These are phyloP conservation scores for Boletus pseudopeckii DNA, from an alignment of 768 basidiomycete species.

Conservation along the genomic window DNA sequence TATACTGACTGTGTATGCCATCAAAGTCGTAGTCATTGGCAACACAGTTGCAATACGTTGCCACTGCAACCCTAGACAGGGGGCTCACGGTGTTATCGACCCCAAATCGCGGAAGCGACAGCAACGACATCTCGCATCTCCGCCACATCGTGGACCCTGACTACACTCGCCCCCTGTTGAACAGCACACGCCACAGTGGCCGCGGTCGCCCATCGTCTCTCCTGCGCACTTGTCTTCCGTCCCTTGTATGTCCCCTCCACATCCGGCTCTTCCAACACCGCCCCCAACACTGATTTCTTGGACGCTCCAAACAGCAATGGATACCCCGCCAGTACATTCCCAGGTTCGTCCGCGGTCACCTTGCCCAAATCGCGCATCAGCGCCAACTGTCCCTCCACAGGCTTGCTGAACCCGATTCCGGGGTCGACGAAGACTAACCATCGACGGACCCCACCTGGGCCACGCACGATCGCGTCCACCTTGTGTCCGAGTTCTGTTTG, in stretches of 20 bases:
- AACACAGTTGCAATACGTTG: background rate
- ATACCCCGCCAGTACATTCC: constrained; percentile 56
- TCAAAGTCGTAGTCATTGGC: background rate
- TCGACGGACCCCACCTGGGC: constrained; percentile 67
- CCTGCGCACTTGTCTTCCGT: constrained; percentile 54
- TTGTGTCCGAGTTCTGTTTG: constrained; percentile 67
- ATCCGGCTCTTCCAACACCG: constrained; percentile 50
- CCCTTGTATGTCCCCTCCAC: constrained; percentile 39
- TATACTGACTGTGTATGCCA: background rate
- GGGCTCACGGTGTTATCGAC: background rate
- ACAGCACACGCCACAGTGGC: constrained; percentile 71
- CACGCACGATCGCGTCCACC: constrained; percentile 61
- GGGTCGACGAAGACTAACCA: constrained; percentile 93
- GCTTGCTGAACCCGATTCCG: constrained; percentile 90
- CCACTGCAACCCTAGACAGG: background rate
- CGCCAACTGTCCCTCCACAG: constrained; percentile 64
- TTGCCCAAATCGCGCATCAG: constrained; percentile 52
- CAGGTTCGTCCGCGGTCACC: constrained; percentile 42
- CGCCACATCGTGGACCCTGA: constrained; percentile 8
- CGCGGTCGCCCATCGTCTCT: constrained; percentile 78
- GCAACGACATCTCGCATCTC: constrained; percentile 72
- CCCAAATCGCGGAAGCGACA: constrained; percentile 64
- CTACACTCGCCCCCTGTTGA: constrained; percentile 48
- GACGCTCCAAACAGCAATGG: constrained; percentile 76
- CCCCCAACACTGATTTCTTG: constrained; percentile 81